Conservation (phyloP, 2,329 filamentous ascomycete genomes). For the Arthrobotrys pseudoclavata region DNA sequence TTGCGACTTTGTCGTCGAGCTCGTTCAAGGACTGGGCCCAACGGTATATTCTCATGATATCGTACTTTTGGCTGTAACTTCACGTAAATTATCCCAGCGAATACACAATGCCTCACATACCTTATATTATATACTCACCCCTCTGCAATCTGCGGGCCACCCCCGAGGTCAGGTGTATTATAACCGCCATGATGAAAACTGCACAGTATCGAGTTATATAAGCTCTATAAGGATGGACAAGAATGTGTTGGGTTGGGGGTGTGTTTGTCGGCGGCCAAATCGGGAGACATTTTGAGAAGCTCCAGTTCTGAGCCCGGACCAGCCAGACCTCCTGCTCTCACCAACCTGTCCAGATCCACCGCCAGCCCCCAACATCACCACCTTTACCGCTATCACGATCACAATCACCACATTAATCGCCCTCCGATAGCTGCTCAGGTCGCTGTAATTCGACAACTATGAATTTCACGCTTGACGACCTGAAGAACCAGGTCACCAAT, state of each 20-base stretch:
- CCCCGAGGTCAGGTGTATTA: no score
- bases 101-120: no score
- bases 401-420: conserved; percentile 16
- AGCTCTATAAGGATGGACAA: not conserved
- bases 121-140: no score
- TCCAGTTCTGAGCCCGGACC: conserved; percentile 40
- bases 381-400: conserved; percentile 1
- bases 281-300: conserved; percentile 59
- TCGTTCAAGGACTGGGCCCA: no score
- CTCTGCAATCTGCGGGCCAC: no score
- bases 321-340: conserved; percentile 36
- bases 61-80: no score
- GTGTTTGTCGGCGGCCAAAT: conserved; percentile 41
- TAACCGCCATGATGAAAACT: no score
- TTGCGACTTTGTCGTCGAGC: not conserved
- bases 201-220: no score
- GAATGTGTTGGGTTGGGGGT: conserved; percentile 43
- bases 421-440: not conserved
- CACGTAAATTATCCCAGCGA: no score
- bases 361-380: not conserved
- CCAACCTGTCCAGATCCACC: conserved; percentile 41
- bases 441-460: conserved; percentile 29
- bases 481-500: conserved; percentile 90
- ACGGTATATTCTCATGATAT: no score
- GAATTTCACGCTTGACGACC: conserved; percentile 73